Evolutionary conservation across 768 basidiomycete genomes (phyloP).

Genomic region (Amanita thiersii): DNA sequence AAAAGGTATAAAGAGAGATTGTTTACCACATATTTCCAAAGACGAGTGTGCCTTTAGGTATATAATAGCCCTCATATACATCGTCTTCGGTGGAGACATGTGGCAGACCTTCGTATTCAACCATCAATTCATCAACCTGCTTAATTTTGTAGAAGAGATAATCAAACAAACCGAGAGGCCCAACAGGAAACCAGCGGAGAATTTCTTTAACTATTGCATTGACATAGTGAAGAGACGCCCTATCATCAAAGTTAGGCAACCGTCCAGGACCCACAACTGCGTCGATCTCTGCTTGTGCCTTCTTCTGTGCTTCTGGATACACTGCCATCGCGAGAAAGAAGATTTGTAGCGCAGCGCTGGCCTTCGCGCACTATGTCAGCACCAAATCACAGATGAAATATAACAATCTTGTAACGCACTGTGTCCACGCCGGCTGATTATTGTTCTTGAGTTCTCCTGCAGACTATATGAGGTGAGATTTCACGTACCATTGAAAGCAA

Average conservation of each 20-base stretch:
- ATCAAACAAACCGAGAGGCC: conserved; percentile 12
- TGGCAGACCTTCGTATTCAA: conserved; percentile 16
- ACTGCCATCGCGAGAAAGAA: conserved; percentile 31
- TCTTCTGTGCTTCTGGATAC: conserved; percentile 25
- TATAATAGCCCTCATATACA: conserved; percentile 27
- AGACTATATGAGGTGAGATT: too few relatives aligned
- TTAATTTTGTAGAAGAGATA: neutral
- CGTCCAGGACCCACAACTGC: conserved; percentile 23
- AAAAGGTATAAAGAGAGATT: neutral
- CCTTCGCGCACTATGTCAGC: too few relatives aligned
- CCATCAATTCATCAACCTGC: neutral
- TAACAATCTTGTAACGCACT: too few relatives aligned
- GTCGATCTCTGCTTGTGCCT: conserved; percentile 35
- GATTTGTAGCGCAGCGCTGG: too few relatives aligned
- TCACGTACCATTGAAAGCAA: too few relatives aligned
- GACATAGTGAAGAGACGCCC: conserved; percentile 25
- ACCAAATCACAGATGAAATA: too few relatives aligned
- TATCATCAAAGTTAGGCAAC: conserved; percentile 26
- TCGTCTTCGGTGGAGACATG: conserved; percentile 28
- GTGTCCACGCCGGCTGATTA: too few relatives aligned
- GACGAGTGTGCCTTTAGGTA: conserved; percentile 23
- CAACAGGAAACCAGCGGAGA: conserved; percentile 14
- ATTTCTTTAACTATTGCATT: conserved; percentile 25
- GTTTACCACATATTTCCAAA: conserved; percentile 22
- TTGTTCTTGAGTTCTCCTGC: too few relatives aligned